phyloP scores from a whole-genome alignment of 2,329 filamentous ascomycete species.

The Daldinia sp. region DNA sequence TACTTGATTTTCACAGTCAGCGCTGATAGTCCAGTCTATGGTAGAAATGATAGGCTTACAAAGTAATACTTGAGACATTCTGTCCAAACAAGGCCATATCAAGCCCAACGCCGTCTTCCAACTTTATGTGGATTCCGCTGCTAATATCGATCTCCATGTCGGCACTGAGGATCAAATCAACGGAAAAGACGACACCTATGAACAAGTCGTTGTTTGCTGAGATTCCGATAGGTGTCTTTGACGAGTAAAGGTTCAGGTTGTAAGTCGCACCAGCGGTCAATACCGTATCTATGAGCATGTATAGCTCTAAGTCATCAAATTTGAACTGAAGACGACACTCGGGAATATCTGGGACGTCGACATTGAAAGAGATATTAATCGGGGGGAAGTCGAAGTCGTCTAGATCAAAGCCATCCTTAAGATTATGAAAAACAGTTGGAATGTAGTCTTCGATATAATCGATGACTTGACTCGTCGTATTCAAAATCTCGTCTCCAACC shows the following conservation, averaged over 20 bases:
- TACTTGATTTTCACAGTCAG: conserved; percentile 46
- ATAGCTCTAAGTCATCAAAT: conserved; percentile 62
- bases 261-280: conserved; percentile 55
- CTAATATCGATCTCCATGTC: conserved; percentile 58
- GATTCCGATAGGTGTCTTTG: conserved; percentile 55
- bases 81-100: conserved; percentile 60
- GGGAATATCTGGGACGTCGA: conserved; percentile 55
- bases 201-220: conserved; percentile 50
- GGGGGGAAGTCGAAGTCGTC: conserved; percentile 49
- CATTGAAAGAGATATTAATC: conserved; percentile 53
- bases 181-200: conserved; percentile 56
- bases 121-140: conserved; percentile 62
- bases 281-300: conserved; percentile 56
- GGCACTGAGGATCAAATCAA: conserved; percentile 61
- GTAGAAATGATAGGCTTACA: conserved; percentile 51
- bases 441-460: conserved; percentile 42
- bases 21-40: neutral
- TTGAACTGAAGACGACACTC: conserved; percentile 54
- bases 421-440: conserved; percentile 36
- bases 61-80: conserved; percentile 56
- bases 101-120: conserved; percentile 59
- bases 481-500: conserved; percentile 46
- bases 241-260: conserved; percentile 58
- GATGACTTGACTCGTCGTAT: conserved; percentile 45
- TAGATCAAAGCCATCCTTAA: conserved; percentile 43